Conservation (phyloP, 306 rosid species). For the Fragaria iinumae region DNA sequence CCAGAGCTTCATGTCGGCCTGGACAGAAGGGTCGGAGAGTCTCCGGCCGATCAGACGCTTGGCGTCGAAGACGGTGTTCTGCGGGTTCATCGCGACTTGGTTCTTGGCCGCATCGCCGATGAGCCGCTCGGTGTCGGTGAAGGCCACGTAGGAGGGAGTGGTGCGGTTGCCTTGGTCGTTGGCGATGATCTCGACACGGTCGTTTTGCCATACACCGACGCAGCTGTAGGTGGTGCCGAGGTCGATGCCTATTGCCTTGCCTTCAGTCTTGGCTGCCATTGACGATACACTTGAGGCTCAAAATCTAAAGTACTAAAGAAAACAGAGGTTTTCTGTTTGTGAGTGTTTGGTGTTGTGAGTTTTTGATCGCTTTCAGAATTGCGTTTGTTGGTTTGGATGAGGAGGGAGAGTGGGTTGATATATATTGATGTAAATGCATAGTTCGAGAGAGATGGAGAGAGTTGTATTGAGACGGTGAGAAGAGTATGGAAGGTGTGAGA, state of each 20-base stretch:
- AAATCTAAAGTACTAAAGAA: neutral
- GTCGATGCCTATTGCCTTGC: constrained; percentile 87
- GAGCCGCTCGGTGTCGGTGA: constrained; percentile 79
- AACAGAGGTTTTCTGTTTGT: neutral
- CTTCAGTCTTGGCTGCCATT: constrained; percentile 66
- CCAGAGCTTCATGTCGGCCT: constrained; percentile 81
- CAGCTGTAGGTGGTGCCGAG: constrained; percentile 92
- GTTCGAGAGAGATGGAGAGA: constrained; percentile 19
- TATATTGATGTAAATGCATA: neutral
- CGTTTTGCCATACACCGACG: constrained; percentile 77
- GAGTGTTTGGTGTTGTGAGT: neutral
- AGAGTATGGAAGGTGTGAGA: constrained; percentile 17
- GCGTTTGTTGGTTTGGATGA: neutral
- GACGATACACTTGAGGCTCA: neutral
- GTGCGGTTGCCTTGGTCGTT: constrained; percentile 91
- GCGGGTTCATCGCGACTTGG: constrained; percentile 84
- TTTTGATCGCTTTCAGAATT: neutral
- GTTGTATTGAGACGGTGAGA: neutral
- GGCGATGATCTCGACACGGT: constrained; percentile 82
- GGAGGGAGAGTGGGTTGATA: neutral
- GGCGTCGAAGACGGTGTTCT: constrained; percentile 80
- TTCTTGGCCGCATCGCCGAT: constrained; percentile 90
- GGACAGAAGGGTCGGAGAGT: constrained; percentile 57
- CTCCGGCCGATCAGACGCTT: constrained; percentile 75
- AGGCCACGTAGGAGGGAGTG: constrained; percentile 84